Base-by-base conservation (phyloP, 2,329 filamentous ascomycete species). In the Verticillium nonalfalfae region DNA sequence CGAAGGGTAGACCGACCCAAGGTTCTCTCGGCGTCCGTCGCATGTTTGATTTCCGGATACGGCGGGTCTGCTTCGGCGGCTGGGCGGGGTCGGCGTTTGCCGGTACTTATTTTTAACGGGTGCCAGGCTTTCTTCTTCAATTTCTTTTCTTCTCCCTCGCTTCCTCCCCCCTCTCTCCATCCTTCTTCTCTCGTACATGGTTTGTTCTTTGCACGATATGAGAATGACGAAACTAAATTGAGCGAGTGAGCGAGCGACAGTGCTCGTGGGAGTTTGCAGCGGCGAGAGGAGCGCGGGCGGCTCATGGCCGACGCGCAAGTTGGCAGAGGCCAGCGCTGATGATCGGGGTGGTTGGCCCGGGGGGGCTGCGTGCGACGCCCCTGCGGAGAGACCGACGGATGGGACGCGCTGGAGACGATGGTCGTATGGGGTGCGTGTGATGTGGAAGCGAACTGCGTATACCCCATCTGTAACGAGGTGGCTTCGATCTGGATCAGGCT, bases 391-490 rank as follows among this genome's bases (percentile, higher is more conserved):
- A 31, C 26, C 26, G 5, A 31, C 26, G 26, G 26, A 31, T 31
- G 26, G 26, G 26, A 31, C 26, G 26, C 26, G 26, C 26, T 31
- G 26, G 26, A 4, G 26, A 31, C 4, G 26, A 31, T 31, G 26
- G 26, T 31, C 5, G 26, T 31, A 31, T 31, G 26, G 18, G 45
- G 18, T 21, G 45, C 45, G 7, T 18, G 18, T 10, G n/a, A 10
- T 9, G 45, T 4, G 45, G 11, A 26, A 39, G 35, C 18, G 57
- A 39, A 40, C 31, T 59, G 57, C 57, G 38, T 59, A 39, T 59
- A 59, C 38, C 26, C 26, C 57, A 59, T 59, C 50, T 59, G 52
- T 58, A 58, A 58, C 40, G 57, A 57, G 35, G 21, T 34, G 55
- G 33, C 35, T 57, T 21, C 3, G 4, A 26, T 18, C 45, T 26